These are phyloP conservation scores for Tardiomyces blankii DNA, from an alignment of 1,139 yeast genomes.

Conservation along the genomic window DNA sequence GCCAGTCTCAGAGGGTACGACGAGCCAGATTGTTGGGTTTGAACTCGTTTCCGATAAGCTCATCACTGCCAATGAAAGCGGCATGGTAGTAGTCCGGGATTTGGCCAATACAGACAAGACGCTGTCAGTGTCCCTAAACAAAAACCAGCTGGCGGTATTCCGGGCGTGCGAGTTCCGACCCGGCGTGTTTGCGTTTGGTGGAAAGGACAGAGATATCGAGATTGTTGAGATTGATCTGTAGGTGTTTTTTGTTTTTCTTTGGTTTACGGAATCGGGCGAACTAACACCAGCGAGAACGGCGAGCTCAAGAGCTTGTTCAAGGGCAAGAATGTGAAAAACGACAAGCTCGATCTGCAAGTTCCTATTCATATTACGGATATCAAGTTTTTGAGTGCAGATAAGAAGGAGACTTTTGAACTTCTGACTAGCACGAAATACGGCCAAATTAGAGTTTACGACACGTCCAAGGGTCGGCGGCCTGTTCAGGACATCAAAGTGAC, in stretches of 20 bases:
- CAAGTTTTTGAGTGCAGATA: conserved; percentile 16
- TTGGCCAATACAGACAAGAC: not conserved
- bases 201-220: conserved; percentile 36
- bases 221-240: conserved; percentile 11
- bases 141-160: not conserved
- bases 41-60: conserved; percentile 4
- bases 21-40: conserved; percentile 6
- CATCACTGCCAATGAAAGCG: conserved; percentile 8
- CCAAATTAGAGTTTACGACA: conserved; percentile 32
- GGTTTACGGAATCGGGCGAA: not conserved
- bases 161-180: not conserved
- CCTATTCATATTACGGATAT: conserved; percentile 28
- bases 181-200: conserved; percentile 28
- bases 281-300: conserved; percentile 2
- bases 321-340: conserved; percentile 29
- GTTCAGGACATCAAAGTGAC: conserved; percentile 12
- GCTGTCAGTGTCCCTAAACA: not conserved
- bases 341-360: conserved; percentile 25
- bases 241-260: conserved; percentile 1
- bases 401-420: conserved; percentile 28
- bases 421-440: conserved; percentile 64
- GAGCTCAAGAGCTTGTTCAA: conserved; percentile 17
- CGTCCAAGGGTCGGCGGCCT: conserved; percentile 21
- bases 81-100: conserved; percentile 6
- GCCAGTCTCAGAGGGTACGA: conserved; percentile 1